These are phyloP conservation scores for Lophiotrema nucula DNA, from an alignment of 495 filamentous ascomycete genomes.

Conservation along the genomic window DNA sequence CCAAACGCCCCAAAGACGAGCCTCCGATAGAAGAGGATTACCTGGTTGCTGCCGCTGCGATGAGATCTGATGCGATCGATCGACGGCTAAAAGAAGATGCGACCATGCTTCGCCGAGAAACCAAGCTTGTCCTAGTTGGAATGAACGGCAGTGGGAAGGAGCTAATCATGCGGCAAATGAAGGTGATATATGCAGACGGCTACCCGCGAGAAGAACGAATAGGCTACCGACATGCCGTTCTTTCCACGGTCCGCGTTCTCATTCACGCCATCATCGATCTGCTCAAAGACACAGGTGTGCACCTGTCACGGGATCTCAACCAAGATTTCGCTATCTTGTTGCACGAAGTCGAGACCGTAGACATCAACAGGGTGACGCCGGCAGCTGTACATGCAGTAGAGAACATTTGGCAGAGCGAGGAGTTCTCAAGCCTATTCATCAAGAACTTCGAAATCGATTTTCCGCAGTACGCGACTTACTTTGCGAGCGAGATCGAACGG, in stretches of 20 bases:
- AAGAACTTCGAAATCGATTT: conserved; percentile 33
- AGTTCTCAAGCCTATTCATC: conserved; percentile 21
- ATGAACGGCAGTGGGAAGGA: conserved; percentile 22
- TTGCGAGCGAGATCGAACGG: conserved; percentile 11
- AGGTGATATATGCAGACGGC: conserved; percentile 23
- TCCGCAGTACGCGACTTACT: conserved; percentile 27
- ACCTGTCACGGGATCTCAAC: conserved; percentile 12
- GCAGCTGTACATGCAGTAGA: conserved; percentile 20
- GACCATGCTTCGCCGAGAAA: conserved; percentile 19
- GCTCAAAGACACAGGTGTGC: conserved; percentile 25
- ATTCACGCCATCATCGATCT: conserved; percentile 28
- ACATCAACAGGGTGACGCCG: conserved; percentile 11
- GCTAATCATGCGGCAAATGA: conserved; percentile 31
- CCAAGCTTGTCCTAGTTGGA: conserved; percentile 28
- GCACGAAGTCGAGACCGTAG: conserved; percentile 24
- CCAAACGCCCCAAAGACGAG: conserved; percentile 1
- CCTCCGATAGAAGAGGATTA: conserved; percentile 19
- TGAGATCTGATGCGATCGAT: conserved; percentile 29
- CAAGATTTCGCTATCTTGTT: conserved; percentile 27
- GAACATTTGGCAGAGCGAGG: conserved; percentile 22
- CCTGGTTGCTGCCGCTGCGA: conserved; percentile 23
- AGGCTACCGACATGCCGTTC: conserved; percentile 8
- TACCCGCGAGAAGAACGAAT: conserved; percentile 25
- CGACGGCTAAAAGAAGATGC: conserved; percentile 25
- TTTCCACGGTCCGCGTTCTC: conserved; percentile 24